Evolutionary conservation across 768 basidiomycete species (phyloP), one percentile per base, ranked within the genome.

Genomic region (Cyathus striatus): DNA sequence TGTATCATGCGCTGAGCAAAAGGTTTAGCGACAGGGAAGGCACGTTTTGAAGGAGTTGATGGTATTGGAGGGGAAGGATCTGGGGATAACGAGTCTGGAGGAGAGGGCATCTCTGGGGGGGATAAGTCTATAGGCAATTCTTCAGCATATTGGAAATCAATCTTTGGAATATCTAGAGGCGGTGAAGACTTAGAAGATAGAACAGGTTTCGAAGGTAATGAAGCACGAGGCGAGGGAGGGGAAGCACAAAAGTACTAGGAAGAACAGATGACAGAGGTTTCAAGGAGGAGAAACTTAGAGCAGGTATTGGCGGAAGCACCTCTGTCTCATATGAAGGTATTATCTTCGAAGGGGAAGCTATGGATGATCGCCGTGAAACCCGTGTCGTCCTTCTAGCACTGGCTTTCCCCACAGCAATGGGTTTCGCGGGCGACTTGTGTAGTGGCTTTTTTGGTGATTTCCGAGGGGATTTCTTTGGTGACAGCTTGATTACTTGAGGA

Each of bases 21-120:
- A 9, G 87, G 85, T 53, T 86, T 89, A 2, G 85, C 83, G 35
- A 83, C 64, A 0, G 84, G 84, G 63, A 84, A 87, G 1, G 76
- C 69, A n/a, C 59, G 69, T 21, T 61, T 66, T 36, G 17, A 18
- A 9, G 68, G 62, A n/a, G 61, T 64, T 4, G 54, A 49, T 25
- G 63, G 63, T 37, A 56, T 51, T 23, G 50, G 39, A 12, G 49
- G 45, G 5, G 49, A 51, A 39, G 26, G 38, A 35, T 47, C 36
- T 18, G 51, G 18, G n/a, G 25, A 38, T 40, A 27, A 25, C 10
- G 38, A 13, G 16, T 44, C 21, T n/a, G 54, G 48, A 18, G 49
- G 41, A 2, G 55, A 51, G 24, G 51, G 10, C 6, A 18, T 7
- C 7, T 18, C 17, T 7, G 35, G 17, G 35, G 9, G 7, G 10